Evolutionary conservation across 371 early-diverging fungal species (phyloP).

Genomic region (Mucor plumbeus): DNA sequence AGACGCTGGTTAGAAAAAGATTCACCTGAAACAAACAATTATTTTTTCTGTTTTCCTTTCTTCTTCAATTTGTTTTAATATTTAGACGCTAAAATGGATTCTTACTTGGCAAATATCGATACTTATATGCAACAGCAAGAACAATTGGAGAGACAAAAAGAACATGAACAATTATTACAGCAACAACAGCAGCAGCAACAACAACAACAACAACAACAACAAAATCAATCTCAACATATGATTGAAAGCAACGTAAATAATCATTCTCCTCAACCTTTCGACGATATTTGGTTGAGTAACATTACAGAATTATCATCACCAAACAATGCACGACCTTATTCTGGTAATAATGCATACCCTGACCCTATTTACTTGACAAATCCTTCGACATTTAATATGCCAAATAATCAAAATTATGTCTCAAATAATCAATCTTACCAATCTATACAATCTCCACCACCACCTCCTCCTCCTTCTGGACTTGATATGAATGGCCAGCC

Average conservation of each 20-base stretch:
- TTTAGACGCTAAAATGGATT: conserved; percentile 17
- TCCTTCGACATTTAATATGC: neutral
- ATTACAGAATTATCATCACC: neutral
- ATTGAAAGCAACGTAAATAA: neutral
- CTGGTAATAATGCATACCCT: neutral
- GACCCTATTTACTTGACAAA: neutral
- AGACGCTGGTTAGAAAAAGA: neutral
- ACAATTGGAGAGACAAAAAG: conserved; percentile 2
- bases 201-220: neutral
- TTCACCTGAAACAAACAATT: neutral
- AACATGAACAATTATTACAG: conserved; percentile 4
- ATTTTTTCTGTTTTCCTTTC: neutral
- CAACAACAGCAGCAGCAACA: neutral
- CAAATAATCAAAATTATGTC: neutral
- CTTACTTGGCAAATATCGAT: conserved; percentile 26
- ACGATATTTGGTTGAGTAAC: conserved; percentile 15
- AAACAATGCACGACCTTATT: neutral
- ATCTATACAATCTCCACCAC: conserved; percentile 17
- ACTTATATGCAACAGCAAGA: conserved; percentile 24
- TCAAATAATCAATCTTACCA: neutral
- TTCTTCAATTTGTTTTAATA: neutral
- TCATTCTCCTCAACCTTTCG: neutral
- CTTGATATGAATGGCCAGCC: conserved; percentile 25
- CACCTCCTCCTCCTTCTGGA: neutral
- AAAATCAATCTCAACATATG: neutral